Evolutionary conservation across 345 rosid species (phyloP).

Genomic region (Acer negundo): DNA sequence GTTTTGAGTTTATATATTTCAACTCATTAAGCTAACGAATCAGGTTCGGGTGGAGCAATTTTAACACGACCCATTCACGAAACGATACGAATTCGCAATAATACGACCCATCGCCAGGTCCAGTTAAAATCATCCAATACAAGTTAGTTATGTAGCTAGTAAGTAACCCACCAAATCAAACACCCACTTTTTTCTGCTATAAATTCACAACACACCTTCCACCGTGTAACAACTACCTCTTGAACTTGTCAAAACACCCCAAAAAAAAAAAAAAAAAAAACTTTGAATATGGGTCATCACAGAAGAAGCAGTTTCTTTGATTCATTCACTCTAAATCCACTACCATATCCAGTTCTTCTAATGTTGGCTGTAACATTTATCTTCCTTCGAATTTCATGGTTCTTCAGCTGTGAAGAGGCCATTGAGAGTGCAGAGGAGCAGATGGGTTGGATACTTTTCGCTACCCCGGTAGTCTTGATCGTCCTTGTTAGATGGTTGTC

Average conservation of each 20-base stretch:
- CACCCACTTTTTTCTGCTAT: slow-evolving; percentile 5
- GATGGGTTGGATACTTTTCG: slow-evolving; percentile 58
- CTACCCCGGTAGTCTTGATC: slow-evolving; percentile 52
- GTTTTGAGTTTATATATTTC: no score
- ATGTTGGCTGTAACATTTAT: slow-evolving; percentile 58
- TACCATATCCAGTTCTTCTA: slow-evolving; percentile 83
- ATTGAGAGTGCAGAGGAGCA: slow-evolving; percentile 58
- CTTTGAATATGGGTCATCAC: slow-evolving; percentile 31
- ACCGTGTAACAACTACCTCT: not conserved
- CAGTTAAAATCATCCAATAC: no score
- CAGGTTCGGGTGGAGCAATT: no score
- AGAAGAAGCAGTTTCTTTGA: slow-evolving; percentile 62
- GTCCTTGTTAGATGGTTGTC: slow-evolving; percentile 67
- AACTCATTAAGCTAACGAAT: no score
- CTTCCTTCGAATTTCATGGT: slow-evolving; percentile 70
- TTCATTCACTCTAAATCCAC: slow-evolving; percentile 63
- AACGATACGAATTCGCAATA: fast-evolving
- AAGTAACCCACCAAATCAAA: not conserved
- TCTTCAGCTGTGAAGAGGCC: slow-evolving; percentile 54
- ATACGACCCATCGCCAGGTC: no score
- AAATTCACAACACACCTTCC: slow-evolving; percentile 7
- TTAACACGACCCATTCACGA: no score
- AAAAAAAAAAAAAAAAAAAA: no score
- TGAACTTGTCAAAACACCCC: not conserved
- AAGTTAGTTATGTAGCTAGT: no score